Conservation (phyloP, 345 rosid species). For the Nasturtium officinale region DNA sequence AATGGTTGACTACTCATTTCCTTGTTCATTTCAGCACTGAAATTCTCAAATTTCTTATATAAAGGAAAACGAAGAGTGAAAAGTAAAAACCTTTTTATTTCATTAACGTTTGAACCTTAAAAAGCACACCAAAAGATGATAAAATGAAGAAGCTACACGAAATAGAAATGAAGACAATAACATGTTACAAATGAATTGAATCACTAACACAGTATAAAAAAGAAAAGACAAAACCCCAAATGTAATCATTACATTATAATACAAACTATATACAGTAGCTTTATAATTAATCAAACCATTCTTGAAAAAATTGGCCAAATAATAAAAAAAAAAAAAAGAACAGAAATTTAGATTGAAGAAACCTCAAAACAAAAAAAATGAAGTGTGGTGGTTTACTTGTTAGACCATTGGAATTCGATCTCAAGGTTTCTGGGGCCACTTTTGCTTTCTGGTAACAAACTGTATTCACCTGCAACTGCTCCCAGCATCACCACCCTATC, state of each 20-base stretch:
- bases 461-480: constrained; percentile 91
- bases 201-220: constrained; percentile 19
- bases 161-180: not conserved
- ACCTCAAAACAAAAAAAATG: not conserved
- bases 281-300: constrained; percentile 5
- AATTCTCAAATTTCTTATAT: not conserved
- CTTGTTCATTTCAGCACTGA: not conserved
- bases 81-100: not conserved
- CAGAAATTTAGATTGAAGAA: constrained; percentile 25
- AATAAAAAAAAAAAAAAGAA: not conserved
- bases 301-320: constrained; percentile 18
- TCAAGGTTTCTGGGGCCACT: constrained; percentile 91
- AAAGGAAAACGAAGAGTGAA: not conserved
- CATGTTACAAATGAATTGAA: constrained; percentile 42
- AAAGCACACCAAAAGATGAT: constrained; percentile 16
- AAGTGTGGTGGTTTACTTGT: constrained; percentile 52
- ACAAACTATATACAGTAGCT: constrained; percentile 41
- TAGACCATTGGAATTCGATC: constrained; percentile 98
- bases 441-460: constrained; percentile 88
- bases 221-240: not conserved
- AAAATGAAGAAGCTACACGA: constrained; percentile 18
- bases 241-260: constrained; percentile 32
- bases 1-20: too few species aligned
- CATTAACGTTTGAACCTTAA: not conserved
- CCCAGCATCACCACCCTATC: constrained; percentile 98